Percentiles rank a stretch among this genome's conserved stretches.
These are phyloP conservation scores for Syzygium aromaticum DNA, from an alignment of 345 rosid genomes.

Conservation along the genomic window DNA sequence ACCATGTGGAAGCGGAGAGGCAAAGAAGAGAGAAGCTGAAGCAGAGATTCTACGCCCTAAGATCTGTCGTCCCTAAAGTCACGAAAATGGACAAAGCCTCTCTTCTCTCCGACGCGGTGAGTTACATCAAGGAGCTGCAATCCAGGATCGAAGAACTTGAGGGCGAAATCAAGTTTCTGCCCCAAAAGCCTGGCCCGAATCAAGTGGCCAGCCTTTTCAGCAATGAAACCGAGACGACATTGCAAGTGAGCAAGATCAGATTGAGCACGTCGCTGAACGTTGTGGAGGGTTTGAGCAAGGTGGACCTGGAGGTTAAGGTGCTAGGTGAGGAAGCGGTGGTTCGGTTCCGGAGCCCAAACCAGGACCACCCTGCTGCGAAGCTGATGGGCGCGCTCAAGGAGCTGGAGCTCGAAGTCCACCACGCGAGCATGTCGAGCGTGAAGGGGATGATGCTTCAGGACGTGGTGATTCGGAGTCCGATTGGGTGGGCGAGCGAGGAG, in stretches of 20 bases:
- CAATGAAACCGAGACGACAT: neutral
- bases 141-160: slow-evolving; percentile 41
- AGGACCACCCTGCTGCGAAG: slow-evolving; percentile 36
- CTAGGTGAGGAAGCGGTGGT: slow-evolving; percentile 45
- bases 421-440: slow-evolving; percentile 36
- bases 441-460: slow-evolving; percentile 35
- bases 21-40: slow-evolving; percentile 78
- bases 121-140: slow-evolving; percentile 63
- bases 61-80: slow-evolving; percentile 84
- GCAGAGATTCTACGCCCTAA: slow-evolving; percentile 61
- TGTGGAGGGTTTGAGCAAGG: neutral
- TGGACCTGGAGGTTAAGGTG: slow-evolving; percentile 42
- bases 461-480: slow-evolving; percentile 29
- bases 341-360: slow-evolving; percentile 26
- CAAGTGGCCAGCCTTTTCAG: neutral
- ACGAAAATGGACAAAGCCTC: slow-evolving; percentile 94
- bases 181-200: neutral
- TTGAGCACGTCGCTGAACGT: neutral
- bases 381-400: slow-evolving; percentile 36
- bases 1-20: slow-evolving; percentile 80
- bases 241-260: neutral
- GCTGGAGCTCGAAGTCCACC: slow-evolving; percentile 31
- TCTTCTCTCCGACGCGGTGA: slow-evolving; percentile 54
- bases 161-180: slow-evolving; percentile 12
- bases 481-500: slow-evolving; percentile 11